Conservation (phyloP, 805 yeast genomes). For the Metschnikowia lochheadii region DNA sequence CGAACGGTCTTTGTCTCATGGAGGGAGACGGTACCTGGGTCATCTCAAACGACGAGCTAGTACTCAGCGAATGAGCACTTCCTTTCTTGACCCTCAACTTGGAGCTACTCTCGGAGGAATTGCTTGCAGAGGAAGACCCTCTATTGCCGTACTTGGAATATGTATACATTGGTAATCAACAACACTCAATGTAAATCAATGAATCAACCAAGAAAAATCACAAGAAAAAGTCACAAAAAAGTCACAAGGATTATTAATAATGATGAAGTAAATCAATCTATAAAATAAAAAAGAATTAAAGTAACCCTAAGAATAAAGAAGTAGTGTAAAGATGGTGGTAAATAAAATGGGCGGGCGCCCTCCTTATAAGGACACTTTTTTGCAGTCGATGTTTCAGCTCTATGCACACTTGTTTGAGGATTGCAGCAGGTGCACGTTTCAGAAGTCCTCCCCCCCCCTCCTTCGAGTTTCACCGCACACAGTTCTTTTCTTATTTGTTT, state of each 20-base stretch:
- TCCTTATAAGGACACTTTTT: conserved; percentile 1
- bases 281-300: background rate
- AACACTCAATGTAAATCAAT: too few species aligned
- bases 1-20: conserved; percentile 21
- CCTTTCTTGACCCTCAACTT: conserved; percentile 11
- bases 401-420: conserved; percentile 4
- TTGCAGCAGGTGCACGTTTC: background rate
- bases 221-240: too few species aligned
- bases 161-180: conserved; percentile 11
- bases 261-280: too few species aligned
- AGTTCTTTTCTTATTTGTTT: background rate
- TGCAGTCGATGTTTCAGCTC: conserved; percentile 6
- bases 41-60: conserved; percentile 6
- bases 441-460: background rate
- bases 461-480: background rate
- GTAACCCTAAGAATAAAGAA: background rate
- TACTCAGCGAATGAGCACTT: conserved; percentile 6
- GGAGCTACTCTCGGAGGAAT: conserved; percentile 5
- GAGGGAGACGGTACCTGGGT: background rate
- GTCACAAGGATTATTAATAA: too few species aligned
- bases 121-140: conserved; percentile 9
- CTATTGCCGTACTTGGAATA: conserved; percentile 17
- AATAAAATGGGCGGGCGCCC: background rate
- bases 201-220: too few species aligned
- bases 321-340: background rate